Percentiles rank a stretch among this genome's conserved stretches.
These are phyloP conservation scores for Ophiosphaerella narmari DNA, from an alignment of 2,329 filamentous ascomycete species.

Conservation along the genomic window DNA sequence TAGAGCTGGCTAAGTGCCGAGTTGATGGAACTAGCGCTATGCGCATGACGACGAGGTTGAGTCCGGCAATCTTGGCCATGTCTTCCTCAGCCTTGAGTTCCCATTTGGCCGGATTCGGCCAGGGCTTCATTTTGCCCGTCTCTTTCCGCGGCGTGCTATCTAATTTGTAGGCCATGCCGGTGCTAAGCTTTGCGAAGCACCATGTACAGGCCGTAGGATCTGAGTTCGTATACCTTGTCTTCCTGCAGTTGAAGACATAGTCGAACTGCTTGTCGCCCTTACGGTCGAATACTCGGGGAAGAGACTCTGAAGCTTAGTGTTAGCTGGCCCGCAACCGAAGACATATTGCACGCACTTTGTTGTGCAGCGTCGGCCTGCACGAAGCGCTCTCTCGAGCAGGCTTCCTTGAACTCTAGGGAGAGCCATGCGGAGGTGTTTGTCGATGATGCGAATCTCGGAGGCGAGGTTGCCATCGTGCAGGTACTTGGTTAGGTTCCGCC, in stretches of 20 bases:
- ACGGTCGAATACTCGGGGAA: too few species aligned
- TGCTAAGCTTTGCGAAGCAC: slow-evolving; percentile 89
- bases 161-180: slow-evolving; percentile 95
- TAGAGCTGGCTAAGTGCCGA: too few species aligned
- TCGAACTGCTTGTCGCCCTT: too few species aligned
- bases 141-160: slow-evolving; percentile 85
- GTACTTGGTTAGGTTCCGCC: slow-evolving; percentile 88
- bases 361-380: slow-evolving; percentile 95
- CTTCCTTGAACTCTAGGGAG: slow-evolving; percentile 86
- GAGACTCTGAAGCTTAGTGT: slow-evolving; percentile 64
- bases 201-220: too few species aligned
- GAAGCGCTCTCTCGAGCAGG: slow-evolving; percentile 85
- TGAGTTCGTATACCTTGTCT: too few species aligned
- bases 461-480: slow-evolving; percentile 88
- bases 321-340: slow-evolving; percentile 10
- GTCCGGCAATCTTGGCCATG: slow-evolving; percentile 78
- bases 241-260: too few species aligned
- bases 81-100: slow-evolving; percentile 90
- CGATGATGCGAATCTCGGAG: slow-evolving; percentile 88
- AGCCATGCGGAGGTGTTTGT: slow-evolving; percentile 97
- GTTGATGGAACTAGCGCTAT: too few species aligned
- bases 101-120: slow-evolving; percentile 90
- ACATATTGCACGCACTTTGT: slow-evolving; percentile 67
- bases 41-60: slow-evolving; percentile 82
- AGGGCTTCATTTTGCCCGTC: slow-evolving; percentile 87